A percentile compares a stretch with the other conserved stretches of the same genome.
Evolutionary conservation across 768 basidiomycete species (phyloP).

Genomic region (Russula olivacea): DNA sequence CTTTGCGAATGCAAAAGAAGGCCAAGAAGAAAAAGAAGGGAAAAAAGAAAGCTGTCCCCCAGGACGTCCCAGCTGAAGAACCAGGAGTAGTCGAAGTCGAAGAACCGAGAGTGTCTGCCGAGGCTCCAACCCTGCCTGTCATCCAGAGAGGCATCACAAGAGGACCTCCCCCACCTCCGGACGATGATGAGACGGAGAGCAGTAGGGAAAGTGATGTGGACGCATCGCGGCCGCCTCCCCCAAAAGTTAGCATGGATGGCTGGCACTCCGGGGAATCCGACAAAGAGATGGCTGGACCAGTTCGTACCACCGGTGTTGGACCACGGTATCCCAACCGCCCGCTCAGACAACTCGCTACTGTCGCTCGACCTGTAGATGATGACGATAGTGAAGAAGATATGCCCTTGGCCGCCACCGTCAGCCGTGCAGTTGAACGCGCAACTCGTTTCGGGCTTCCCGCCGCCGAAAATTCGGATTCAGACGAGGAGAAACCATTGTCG

Average conservation of each 20-base stretch:
- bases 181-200: slow-evolving; percentile 46
- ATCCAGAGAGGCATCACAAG: slow-evolving; percentile 34
- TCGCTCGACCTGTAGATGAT: slow-evolving; percentile 28
- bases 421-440: slow-evolving; percentile 47
- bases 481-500: slow-evolving; percentile 70
- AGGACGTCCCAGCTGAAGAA: slow-evolving; percentile 2
- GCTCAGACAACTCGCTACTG: slow-evolving; percentile 22
- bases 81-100: neutral
- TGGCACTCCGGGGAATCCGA: slow-evolving; percentile 52
- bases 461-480: slow-evolving; percentile 44
- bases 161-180: slow-evolving; percentile 32
- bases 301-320: slow-evolving; percentile 54
- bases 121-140: slow-evolving; percentile 32
- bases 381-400: slow-evolving; percentile 76
- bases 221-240: neutral
- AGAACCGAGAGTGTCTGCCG: slow-evolving; percentile 17
- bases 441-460: slow-evolving; percentile 29
- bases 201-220: slow-evolving; percentile 44
- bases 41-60: slow-evolving; percentile 37
- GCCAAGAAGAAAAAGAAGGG: slow-evolving; percentile 37
- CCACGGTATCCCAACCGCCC: slow-evolving; percentile 42
- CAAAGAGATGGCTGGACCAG: slow-evolving; percentile 49
- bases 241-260: slow-evolving; percentile 5
- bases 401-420: slow-evolving; percentile 62
- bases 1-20: slow-evolving; percentile 38